Evolutionary conservation across 306 rosid species (phyloP).

Genomic region (Trifolium fragiferum): DNA sequence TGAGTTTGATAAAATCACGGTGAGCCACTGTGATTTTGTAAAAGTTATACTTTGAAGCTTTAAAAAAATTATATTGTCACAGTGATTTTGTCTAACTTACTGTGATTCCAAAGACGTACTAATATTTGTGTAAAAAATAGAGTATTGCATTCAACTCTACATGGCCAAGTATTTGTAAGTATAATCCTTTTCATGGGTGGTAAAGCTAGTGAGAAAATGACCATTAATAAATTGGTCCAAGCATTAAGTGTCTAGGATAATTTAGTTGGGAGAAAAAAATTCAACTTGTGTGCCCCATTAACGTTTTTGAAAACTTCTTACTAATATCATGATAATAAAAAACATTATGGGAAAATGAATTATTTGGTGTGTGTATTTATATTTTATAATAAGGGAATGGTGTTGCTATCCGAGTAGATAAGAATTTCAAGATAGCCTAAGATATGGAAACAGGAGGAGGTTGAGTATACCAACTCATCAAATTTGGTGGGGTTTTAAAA

Average conservation of each 20-base stretch:
- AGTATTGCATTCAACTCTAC: not conserved
- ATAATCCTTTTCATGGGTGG: conserved; percentile 1
- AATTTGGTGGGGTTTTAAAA: conserved; percentile 26
- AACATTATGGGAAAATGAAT: not conserved
- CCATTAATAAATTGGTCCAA: too few relatives aligned
- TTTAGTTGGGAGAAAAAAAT: too few relatives aligned
- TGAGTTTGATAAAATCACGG: not conserved
- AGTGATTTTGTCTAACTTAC: not conserved
- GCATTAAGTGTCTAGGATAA: too few relatives aligned
- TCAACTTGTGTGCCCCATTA: too few relatives aligned
- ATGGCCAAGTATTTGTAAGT: conserved; percentile 1
- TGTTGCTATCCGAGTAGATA: conserved; percentile 23
- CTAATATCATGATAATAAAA: too few relatives aligned
- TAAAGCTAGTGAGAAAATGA: conserved; percentile 4
- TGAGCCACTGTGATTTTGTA: not conserved
- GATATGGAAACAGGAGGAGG: conserved; percentile 15
- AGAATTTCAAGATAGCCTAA: conserved; percentile 11
- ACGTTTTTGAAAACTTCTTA: too few relatives aligned
- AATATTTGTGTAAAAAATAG: not conserved
- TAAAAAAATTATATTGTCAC: too few relatives aligned
- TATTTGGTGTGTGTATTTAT: not conserved
- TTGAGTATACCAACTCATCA: conserved; percentile 35
- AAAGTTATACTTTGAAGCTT: not conserved
- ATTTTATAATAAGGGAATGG: not conserved
- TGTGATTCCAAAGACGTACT: not conserved